Percentiles rank a stretch among this genome's conserved stretches.
These are phyloP conservation scores for Rhizophagus prolifer DNA, from an alignment of 192 early-diverging fungal genomes.

Conservation along the genomic window DNA sequence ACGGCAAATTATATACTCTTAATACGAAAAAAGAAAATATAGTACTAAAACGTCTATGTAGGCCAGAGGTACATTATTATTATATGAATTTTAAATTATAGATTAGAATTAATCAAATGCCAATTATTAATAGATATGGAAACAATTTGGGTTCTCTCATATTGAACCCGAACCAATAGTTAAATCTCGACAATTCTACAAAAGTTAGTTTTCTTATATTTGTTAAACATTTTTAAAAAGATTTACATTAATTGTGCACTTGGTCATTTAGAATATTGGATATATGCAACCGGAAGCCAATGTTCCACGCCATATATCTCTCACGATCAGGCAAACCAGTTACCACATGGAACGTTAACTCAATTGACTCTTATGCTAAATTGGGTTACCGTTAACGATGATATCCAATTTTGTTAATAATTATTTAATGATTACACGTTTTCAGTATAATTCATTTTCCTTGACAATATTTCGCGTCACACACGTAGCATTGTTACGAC, in stretches of 20 bases:
- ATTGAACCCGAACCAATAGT: neutral
- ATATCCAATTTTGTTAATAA: constrained; percentile 16
- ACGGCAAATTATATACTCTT: constrained; percentile 20
- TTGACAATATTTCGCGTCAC: constrained; percentile 17
- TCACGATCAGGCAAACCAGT: neutral
- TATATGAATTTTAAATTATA: neutral
- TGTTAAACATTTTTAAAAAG: neutral
- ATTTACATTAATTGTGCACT: neutral
- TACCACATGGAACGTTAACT: constrained; percentile 3
- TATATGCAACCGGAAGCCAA: constrained; percentile 8
- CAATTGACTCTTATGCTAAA: constrained; percentile 22
- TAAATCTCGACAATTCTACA: constrained; percentile 14
- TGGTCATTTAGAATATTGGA: constrained; percentile 9
- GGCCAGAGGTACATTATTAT: constrained; percentile 4
- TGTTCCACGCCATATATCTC: neutral
- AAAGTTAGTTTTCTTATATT: constrained; percentile 1
- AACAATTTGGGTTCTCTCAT: constrained; percentile 25
- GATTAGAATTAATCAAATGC: neutral
- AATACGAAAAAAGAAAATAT: constrained; percentile 28
- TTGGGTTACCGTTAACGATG: constrained; percentile 20
- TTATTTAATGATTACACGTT: neutral
- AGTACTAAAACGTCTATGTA: constrained; percentile 25
- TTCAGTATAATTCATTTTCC: neutral
- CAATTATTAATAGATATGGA: constrained; percentile 18
- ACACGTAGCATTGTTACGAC: constrained; percentile 24